phyloP scores from a whole-genome alignment of 257 asterid species.

The Capsicum baccatum region DNA sequence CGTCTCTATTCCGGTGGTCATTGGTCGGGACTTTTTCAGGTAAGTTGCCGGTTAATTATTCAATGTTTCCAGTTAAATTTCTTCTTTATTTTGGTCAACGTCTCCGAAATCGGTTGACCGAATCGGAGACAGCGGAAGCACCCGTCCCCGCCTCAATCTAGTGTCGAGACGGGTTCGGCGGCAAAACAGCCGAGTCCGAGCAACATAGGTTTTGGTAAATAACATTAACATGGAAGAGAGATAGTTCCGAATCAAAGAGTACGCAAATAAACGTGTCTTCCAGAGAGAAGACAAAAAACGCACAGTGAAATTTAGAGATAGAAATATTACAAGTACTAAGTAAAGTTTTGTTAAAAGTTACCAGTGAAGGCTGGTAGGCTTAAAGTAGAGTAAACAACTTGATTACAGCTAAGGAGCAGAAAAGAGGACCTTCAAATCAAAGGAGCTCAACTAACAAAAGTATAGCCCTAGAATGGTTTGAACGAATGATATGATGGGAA shows the following conservation, averaged over 20 bases:
- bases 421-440: slow-evolving; percentile 22
- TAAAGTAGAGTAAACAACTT: slow-evolving; percentile 3
- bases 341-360: neutral
- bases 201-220: neutral
- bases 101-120: no score
- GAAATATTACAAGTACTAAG: neutral
- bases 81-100: no score
- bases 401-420: neutral
- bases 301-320: neutral
- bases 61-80: no score
- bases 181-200: no score
- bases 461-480: neutral
- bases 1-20: no score
- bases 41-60: no score
- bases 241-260: neutral
- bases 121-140: no score
- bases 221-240: neutral
- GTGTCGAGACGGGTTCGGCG: no score
- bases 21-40: no score
- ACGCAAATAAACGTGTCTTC: neutral
- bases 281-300: neutral
- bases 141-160: no score
- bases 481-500: neutral
- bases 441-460: neutral
- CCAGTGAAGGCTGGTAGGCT: neutral